These are phyloP conservation scores for Nakaseomyces kungkrabaensis DNA, from an alignment of 1,139 yeast species.

Conservation along the genomic window DNA sequence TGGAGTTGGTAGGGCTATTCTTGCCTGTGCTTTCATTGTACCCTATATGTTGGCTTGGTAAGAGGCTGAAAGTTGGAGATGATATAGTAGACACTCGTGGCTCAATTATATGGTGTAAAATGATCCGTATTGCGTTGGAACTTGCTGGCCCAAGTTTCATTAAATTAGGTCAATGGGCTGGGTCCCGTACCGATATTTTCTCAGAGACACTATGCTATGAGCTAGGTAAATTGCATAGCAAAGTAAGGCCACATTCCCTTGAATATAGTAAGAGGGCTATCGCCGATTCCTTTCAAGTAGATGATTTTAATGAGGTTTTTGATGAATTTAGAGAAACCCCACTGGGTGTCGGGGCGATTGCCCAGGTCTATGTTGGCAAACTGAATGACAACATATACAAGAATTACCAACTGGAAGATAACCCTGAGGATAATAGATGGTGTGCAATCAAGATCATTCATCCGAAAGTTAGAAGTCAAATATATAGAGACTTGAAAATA, in stretches of 20 bases:
- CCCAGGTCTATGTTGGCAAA: conserved; percentile 82
- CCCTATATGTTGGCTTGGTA: conserved; percentile 61
- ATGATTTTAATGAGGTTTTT: conserved; percentile 55
- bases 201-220: conserved; percentile 71
- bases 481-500: conserved; percentile 71
- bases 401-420: conserved; percentile 30
- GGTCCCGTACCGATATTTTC: conserved; percentile 92
- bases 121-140: conserved; percentile 63
- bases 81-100: conserved; percentile 43
- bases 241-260: conserved; percentile 67
- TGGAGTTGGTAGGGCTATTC: conserved; percentile 57
- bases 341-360: conserved; percentile 94
- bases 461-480: conserved; percentile 66
- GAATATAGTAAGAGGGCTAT: conserved; percentile 50
- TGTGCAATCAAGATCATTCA: conserved; percentile 91
- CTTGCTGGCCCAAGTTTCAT: conserved; percentile 90
- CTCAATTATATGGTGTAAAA: conserved; percentile 58
- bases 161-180: conserved; percentile 98
- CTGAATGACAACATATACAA: conserved; percentile 39
- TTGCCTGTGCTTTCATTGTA: conserved; percentile 55
- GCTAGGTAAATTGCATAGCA: conserved; percentile 68
- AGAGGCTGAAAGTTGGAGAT: conserved; percentile 31
- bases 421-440: conserved; percentile 32
- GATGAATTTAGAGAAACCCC: conserved; percentile 70
- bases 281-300: conserved; percentile 50